Base-by-base conservation (phyloP, 345 rosid species). In the Salix dunnii region DNA sequence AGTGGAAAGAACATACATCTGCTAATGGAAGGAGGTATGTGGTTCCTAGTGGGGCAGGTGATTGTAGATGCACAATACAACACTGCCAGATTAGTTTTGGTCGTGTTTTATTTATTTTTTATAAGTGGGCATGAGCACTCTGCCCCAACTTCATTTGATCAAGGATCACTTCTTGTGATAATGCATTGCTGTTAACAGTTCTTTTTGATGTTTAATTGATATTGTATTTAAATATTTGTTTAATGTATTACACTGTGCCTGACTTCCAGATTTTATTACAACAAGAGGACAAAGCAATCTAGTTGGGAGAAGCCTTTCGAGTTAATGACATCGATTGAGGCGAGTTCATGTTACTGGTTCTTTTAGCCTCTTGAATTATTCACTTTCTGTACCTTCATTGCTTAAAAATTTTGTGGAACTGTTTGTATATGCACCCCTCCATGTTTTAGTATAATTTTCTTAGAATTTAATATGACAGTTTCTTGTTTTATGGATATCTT, bases 291-390 rank as follows among this genome's bases (percentile, higher is more conserved):
- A 60, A 88, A 86, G 71, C 87, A 80, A 84, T 93, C 98, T 68
- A 88, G 88, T 70, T 96, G 99, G 99, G 96, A 91, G 84, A 96
- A 93, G 88, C 99, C 99, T 72, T 76, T 84, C 67, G 98, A 93
- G 78, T 83, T 96, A 88, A 92, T 96, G 98, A 92, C 98, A 16
- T 89, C 89, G 48, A 84, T 84, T 86, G 99, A 96, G 99, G 98
- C 92, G 83, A 90, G 87, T 79, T 76, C 65, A 13, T 70, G 43
- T 68, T 49, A 71, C 68, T 73, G 12, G 25, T 65, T 35, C 18
- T 55, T 38, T 33, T 60, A 21, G 36, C 75, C 58, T 76, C 66
- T 36, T 82, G 46, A 60, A 20, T 77, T 72, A 42, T 82, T 67
- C 8, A 61, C 53, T 18, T 18, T 58, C 63, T 72, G 55, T 60